Evolutionary conservation across 2,329 filamentous ascomycete species (phyloP).

Genomic region (Alternaria sp.): DNA sequence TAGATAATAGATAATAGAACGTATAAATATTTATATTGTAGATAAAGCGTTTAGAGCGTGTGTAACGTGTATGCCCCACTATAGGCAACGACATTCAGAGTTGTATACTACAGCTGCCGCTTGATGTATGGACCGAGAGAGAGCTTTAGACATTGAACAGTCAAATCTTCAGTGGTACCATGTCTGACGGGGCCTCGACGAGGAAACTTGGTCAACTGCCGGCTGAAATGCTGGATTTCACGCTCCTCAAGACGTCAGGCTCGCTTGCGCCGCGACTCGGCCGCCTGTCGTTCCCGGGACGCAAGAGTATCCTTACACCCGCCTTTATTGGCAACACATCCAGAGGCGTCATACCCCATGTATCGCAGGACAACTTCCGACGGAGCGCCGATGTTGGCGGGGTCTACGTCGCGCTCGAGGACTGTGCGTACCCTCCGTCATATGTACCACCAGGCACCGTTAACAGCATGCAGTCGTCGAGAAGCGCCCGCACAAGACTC

Average conservation of each 20-base stretch:
- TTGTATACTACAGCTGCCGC: background rate
- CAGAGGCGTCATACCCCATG: constrained; percentile 82
- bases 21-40: too few species aligned
- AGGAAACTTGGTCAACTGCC: constrained; percentile 34
- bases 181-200: constrained; percentile 11
- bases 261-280: constrained; percentile 69
- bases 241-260: constrained; percentile 48
- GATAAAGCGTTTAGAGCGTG: too few species aligned
- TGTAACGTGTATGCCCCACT: too few species aligned
- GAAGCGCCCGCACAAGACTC: constrained; percentile 57
- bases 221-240: constrained; percentile 55
- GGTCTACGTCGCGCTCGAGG: constrained; percentile 84
- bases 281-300: constrained; percentile 66
- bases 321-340: constrained; percentile 82
- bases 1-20: too few species aligned
- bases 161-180: background rate
- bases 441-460: constrained; percentile 22
- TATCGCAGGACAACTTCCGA: constrained; percentile 81
- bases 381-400: constrained; percentile 71
- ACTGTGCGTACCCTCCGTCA: constrained; percentile 69
- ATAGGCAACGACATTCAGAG: background rate
- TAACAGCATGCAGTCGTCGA: constrained; percentile 66
- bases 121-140: background rate
- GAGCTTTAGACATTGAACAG: background rate
- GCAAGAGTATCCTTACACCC: constrained; percentile 78